Base-by-base conservation (phyloP, 2,329 filamentous ascomycete species). In the Daldinia sp. region DNA sequence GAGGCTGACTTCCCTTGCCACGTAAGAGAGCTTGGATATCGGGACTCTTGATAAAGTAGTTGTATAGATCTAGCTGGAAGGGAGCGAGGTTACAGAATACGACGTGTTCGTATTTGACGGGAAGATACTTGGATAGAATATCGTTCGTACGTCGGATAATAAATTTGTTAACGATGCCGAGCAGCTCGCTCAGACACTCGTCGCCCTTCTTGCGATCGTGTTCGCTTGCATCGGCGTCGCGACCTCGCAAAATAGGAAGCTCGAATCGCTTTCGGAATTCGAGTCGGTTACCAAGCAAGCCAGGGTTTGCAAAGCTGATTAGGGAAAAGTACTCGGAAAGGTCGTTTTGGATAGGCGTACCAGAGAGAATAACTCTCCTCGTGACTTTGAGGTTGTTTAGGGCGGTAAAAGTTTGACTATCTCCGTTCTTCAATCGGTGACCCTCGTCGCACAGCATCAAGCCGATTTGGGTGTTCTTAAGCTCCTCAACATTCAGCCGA, bases 121-220 rank as follows among this genome's bases (percentile, higher is more conserved):
- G 95, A 61, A 99, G 80, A 74, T 99, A 99, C 77, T 99, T 99
- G 52, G 94, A 97, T 21, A 99, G 80, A 64, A 99, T 96, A 74
- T 99, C 95, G 83, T 99, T 99, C 3, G 94, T 97, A 60, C 95
- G 89, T 62, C 95, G 90, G 71, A 99, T 99, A 75, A 99, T 96
- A 79, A 99, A 99, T 73, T 96, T 97, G 80, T 98, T 99, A 74
- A 99, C 95, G 43, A 96, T 82, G 2, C 83, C 82, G 2, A 97
- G 86, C 11, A 99, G 85, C 72, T 97, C 94, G 3, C 84, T 82
- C 17, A 97, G 85, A 53, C 93, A 89, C 71, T 94, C 90, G 68
- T 97, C 92, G 7, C 95, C 95, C 68, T 89, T 91, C 74, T 92
- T 83, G 29, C 91, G 87, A 54, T 97, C 93, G 41, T 86, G 85